A percentile compares a stretch with the other conserved stretches of the same genome.
These are phyloP conservation scores for Trichophyton verrucosum DNA, from an alignment of 2,329 filamentous ascomycete species.

Conservation along the genomic window DNA sequence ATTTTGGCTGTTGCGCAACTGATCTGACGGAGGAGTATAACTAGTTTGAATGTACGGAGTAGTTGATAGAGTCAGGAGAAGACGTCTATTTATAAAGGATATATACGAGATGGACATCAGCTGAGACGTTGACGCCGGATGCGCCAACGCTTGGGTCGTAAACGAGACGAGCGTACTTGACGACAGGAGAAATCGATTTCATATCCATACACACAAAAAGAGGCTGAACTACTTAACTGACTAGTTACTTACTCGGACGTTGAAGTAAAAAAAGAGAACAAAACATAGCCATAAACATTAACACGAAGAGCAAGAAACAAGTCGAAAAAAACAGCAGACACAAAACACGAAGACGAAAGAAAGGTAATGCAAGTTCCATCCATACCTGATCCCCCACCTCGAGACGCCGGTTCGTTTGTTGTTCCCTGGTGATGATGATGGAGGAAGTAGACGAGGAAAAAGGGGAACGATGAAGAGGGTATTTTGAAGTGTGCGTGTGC, in stretches of 20 bases:
- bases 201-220: slow-evolving; percentile 3
- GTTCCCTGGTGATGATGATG: neutral
- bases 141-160: too few species aligned
- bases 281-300: slow-evolving; percentile 1
- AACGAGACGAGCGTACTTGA: too few species aligned
- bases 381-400: slow-evolving; percentile 5
- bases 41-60: too few species aligned
- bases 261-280: neutral
- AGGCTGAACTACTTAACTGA: neutral
- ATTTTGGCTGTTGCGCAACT: neutral
- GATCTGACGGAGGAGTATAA: too few species aligned
- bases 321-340: slow-evolving; percentile 5
- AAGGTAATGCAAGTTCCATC: slow-evolving; percentile 6
- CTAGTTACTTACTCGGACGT: neutral
- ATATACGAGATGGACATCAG: too few species aligned
- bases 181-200: neutral
- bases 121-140: too few species aligned
- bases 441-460: neutral
- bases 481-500: neutral
- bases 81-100: too few species aligned
- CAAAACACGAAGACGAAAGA: slow-evolving; percentile 15
- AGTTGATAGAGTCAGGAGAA: too few species aligned
- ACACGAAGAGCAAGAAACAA: slow-evolving; percentile 10
- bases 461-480: neutral
- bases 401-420: slow-evolving; percentile 9